phyloP scores from a whole-genome alignment of 495 filamentous ascomycete species.

The Talaromyces proteolyticus region DNA sequence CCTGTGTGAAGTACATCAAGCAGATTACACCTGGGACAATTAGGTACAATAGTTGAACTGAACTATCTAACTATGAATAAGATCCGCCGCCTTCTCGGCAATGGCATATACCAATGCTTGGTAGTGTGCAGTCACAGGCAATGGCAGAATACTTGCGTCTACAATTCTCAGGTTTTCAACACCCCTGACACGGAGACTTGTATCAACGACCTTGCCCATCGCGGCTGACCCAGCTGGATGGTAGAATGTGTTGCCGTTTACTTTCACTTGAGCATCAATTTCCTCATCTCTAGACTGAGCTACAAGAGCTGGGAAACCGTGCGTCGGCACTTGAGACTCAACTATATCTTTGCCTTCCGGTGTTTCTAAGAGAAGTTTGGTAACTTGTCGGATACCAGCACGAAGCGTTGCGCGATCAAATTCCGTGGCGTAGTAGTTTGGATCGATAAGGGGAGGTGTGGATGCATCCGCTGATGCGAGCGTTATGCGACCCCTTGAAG shows the following conservation, averaged over 20 bases:
- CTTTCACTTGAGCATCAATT: conserved; percentile 17
- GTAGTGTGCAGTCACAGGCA: conserved; percentile 23
- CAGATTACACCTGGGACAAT: too few relatives aligned
- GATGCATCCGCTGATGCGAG: conserved; percentile 22
- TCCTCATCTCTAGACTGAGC: conserved; percentile 20
- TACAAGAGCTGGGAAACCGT: conserved; percentile 12
- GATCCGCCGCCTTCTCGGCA: conserved; percentile 19
- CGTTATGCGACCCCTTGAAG: conserved; percentile 35
- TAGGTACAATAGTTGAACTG: too few relatives aligned
- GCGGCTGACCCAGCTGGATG: conserved; percentile 25
- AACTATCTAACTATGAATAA: neutral
- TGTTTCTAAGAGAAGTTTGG: conserved; percentile 11
- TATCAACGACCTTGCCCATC: conserved; percentile 37
- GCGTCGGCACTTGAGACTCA: conserved; percentile 13
- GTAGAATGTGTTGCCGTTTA: conserved; percentile 17
- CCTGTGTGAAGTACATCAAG: too few relatives aligned
- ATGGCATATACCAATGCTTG: conserved; percentile 29
- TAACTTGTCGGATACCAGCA: conserved; percentile 13
- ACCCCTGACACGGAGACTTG: conserved; percentile 25
- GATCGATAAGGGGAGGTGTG: conserved; percentile 29
- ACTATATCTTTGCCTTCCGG: conserved; percentile 13
- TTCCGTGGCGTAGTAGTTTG: conserved; percentile 35
- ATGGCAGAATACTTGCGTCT: conserved; percentile 33
- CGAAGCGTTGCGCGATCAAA: conserved; percentile 21
- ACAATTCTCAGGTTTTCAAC: conserved; percentile 29